These are phyloP conservation scores for Periconia sp. DNA, from an alignment of 2,329 filamentous ascomycete genomes.

Conservation along the genomic window DNA sequence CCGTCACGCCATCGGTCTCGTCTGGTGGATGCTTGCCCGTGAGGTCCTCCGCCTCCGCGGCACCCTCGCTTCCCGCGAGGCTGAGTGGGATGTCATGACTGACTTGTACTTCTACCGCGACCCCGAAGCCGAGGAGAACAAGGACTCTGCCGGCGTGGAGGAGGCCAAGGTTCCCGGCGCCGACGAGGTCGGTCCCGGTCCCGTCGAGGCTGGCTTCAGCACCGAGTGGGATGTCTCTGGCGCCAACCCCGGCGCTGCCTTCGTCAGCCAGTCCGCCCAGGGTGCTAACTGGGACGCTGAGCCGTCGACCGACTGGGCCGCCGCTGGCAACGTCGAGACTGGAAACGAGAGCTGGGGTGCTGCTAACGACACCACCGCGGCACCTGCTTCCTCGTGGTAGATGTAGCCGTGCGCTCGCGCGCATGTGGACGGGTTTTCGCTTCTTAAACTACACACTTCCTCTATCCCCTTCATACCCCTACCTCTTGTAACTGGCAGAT, in stretches of 20 bases:
- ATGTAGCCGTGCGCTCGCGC: constrained; percentile 13
- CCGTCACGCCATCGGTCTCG: constrained; percentile 94
- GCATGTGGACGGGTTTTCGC: not conserved
- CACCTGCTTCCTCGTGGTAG: constrained; percentile 49
- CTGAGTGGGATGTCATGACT: constrained; percentile 98
- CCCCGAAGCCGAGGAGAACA: constrained; percentile 98
- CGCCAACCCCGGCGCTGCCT: constrained; percentile 66
- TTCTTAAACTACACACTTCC: constrained; percentile 14
- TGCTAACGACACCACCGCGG: constrained; percentile 36
- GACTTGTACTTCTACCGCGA: constrained; percentile 99
- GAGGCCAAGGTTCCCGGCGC: constrained; percentile 82
- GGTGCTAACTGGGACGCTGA: constrained; percentile 67
- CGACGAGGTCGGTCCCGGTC: constrained; percentile 79
- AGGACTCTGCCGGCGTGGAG: constrained; percentile 78
- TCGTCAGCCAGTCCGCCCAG: constrained; percentile 58
- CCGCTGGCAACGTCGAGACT: constrained; percentile 51
- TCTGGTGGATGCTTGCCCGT: constrained; percentile 99
- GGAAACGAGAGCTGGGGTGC: constrained; percentile 56
- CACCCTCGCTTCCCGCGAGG: constrained; percentile 93
- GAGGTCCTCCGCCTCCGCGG: constrained; percentile 99
- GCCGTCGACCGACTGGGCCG: constrained; percentile 64
- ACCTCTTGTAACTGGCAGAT: constrained; percentile 4
- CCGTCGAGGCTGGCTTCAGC: constrained; percentile 78
- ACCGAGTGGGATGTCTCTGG: constrained; percentile 83
- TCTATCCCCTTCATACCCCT: constrained; percentile 15